phyloP scores from a whole-genome alignment of 2,329 filamentous ascomycete species.

The Phaeoacremonium minimum region DNA sequence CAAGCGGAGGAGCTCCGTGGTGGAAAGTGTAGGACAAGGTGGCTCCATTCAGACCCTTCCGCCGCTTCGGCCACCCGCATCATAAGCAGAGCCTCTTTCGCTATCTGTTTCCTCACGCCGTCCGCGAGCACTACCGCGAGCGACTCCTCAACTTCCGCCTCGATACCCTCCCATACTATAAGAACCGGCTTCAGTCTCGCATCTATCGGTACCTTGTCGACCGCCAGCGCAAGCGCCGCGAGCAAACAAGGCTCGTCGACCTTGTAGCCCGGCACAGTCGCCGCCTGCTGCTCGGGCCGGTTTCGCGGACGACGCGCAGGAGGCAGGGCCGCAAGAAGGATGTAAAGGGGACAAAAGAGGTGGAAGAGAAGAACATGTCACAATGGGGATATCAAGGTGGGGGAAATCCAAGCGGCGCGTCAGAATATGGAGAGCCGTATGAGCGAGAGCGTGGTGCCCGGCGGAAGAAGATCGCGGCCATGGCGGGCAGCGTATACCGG shows the following conservation, averaged over 20 bases:
- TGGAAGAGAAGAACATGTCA: conserved; percentile 13
- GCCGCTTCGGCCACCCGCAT: conserved; percentile 30
- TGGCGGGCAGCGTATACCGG: conserved; percentile 54
- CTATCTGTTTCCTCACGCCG: conserved; percentile 62
- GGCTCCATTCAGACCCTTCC: conserved; percentile 33
- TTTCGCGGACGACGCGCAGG: conserved; percentile 16
- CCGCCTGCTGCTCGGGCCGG: conserved; percentile 39
- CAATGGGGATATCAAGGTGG: conserved; percentile 14
- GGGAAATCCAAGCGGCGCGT: conserved; percentile 20
- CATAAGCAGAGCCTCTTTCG: conserved; percentile 51
- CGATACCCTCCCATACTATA: conserved; percentile 68
- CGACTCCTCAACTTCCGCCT: conserved; percentile 67
- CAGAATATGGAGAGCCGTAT: conserved; percentile 22
- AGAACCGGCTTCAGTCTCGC: conserved; percentile 67
- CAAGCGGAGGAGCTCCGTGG: no score
- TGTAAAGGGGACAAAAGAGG: conserved; percentile 7
- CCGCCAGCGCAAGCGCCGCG: conserved; percentile 52
- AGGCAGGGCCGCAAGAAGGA: conserved; percentile 4
- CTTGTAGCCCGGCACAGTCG: conserved; percentile 33
- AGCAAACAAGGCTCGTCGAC: conserved; percentile 42
- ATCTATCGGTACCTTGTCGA: conserved; percentile 72
- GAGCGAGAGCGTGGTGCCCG: conserved; percentile 62
- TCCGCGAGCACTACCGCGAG: conserved; percentile 59
- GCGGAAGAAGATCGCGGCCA: conserved; percentile 69
- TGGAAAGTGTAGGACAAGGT: no score